These are phyloP conservation scores for Platanus orientalis DNA, from an alignment of 164 flowering plant genomes.

Conservation along the genomic window DNA sequence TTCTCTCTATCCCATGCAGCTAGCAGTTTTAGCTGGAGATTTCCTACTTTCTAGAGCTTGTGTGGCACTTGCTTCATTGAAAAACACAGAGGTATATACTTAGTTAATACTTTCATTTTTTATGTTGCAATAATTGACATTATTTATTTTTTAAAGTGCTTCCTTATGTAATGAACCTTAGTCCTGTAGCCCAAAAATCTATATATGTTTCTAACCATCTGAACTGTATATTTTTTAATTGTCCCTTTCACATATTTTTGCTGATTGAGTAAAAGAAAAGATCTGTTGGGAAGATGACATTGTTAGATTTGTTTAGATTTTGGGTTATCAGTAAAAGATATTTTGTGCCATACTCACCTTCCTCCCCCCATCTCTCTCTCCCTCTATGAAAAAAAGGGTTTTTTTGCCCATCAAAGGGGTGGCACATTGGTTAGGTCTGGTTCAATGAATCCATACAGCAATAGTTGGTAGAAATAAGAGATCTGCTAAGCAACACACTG, in stretches of 20 bases:
- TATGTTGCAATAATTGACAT: too few species aligned
- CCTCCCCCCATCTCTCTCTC: too few species aligned
- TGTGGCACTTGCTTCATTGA: conserved; percentile 81
- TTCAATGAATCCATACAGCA: too few species aligned
- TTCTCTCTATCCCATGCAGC: conserved; percentile 37
- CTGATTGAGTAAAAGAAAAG: not conserved
- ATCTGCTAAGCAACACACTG: too few species aligned
- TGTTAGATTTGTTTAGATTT: not conserved
- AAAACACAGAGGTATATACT: conserved; percentile 69
- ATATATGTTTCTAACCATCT: not conserved
- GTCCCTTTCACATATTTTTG: not conserved
- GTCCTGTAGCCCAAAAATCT: not conserved
- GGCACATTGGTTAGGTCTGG: not conserved
- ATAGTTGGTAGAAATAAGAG: too few species aligned
- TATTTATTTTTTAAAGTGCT: too few species aligned
- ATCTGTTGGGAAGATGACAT: not conserved
- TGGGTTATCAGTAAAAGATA: too few species aligned
- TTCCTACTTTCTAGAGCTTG: conserved; percentile 96
- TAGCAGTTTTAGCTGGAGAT: conserved; percentile 93
- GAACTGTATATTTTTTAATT: not conserved
- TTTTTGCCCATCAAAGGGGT: not conserved
- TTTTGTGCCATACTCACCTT: too few species aligned
- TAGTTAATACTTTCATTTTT: not conserved
- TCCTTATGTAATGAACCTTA: not conserved
- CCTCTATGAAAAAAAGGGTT: too few species aligned